Percentiles rank a stretch among this genome's conserved stretches.
Evolutionary conservation across 345 rosid genomes (phyloP).

Genomic region (Atalantia buxifolia): DNA sequence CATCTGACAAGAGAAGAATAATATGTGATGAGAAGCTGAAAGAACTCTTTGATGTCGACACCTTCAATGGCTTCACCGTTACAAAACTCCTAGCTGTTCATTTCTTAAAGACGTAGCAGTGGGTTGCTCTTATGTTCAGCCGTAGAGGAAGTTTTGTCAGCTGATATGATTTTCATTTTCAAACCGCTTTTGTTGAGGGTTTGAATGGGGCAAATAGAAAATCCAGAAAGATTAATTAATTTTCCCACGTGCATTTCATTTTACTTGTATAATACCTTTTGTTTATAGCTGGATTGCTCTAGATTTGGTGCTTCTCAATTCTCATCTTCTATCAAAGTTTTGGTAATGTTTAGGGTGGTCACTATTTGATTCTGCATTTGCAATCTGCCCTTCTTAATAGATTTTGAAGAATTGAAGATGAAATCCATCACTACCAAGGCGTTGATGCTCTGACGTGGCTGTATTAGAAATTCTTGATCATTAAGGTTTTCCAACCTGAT

Average conservation of each 20-base stretch:
- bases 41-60: constrained; percentile 47
- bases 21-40: constrained; percentile 50
- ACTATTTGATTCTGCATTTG: neutral
- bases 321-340: neutral
- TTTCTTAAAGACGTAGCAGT: constrained; percentile 40
- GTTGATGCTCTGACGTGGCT: neutral
- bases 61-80: constrained; percentile 46
- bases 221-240: constrained; percentile 4
- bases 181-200: neutral
- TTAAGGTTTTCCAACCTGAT: neutral
- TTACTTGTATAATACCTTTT: neutral
- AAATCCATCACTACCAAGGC: neutral
- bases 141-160: constrained; percentile 18
- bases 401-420: neutral
- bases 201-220: neutral
- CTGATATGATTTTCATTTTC: neutral
- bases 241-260: neutral
- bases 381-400: neutral
- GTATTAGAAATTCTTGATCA: neutral
- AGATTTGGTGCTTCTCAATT: too few relatives aligned
- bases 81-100: constrained; percentile 38
- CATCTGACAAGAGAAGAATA: constrained; percentile 47
- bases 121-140: constrained; percentile 6
- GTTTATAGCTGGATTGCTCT: too few relatives aligned
- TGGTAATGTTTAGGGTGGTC: neutral